Base-by-base conservation (phyloP, 176 grass and related monocot genomes). In the Zoysia pacifica region DNA sequence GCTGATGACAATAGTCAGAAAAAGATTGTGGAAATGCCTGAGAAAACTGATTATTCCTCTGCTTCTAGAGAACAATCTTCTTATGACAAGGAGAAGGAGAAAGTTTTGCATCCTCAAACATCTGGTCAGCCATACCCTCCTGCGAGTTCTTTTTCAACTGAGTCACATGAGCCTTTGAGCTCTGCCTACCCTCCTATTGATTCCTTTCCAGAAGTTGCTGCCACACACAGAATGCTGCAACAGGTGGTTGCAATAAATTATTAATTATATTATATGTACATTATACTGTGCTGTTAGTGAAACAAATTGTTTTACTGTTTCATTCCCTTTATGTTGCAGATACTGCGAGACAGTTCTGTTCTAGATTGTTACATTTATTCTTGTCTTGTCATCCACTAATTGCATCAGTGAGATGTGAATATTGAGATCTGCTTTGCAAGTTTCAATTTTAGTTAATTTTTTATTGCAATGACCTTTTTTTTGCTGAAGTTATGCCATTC, bases 151-250 rank as follows among this genome's bases (percentile, higher is more conserved):
- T 89, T 89, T 54, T 89, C 84, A 83, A 74, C 64, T 9, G 90
- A 86, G 69, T 88, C 86, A 76, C 88, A 88, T 88, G 90, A 87
- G 77, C 67, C 88, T 55, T 48, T 66, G 69, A 86, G 15, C 52
- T 87, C 72, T 37, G 66, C 70, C 66, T 77, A 40, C 69, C 73
- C 85, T 80, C 89, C 81, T 77, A 69, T 56, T 43, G 75, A 83
- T 46, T 70, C 91, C 61, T 84, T 88, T 54, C 75, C 77, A 49
- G 88, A 95, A 82, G 86, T 84, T 80, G 60, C 65, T 36, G 69
- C 80, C 69, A 84, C 86, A 67, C 85, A 91, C 56, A 83, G 84
- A 45, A 97, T 87, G 88, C 76, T 96, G 72, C 92, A 90, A 83
- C 90, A 99, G 93, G 97, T 95, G 82, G 66, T 75, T 9, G 5